Evolutionary conservation across 1,284 basidiomycete genomes (phyloP).

Genomic region (Ceratobasidium sp.): DNA sequence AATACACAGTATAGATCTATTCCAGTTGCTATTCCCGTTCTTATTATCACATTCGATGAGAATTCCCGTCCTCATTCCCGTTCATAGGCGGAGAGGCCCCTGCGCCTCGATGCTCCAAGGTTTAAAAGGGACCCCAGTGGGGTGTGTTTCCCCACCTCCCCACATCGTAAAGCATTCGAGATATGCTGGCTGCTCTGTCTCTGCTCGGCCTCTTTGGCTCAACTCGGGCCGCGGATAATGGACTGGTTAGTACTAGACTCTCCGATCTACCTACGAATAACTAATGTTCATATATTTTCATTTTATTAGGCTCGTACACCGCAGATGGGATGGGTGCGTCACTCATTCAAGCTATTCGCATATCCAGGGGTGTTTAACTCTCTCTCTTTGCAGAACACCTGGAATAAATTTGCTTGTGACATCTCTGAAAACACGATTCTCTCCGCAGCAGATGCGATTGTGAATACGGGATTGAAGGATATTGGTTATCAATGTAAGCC

Average conservation of each 20-base stretch:
- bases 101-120: background rate
- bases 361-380: background rate
- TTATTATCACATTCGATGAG: background rate
- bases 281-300: background rate
- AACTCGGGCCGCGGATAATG: slow-evolving; percentile 23
- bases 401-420: slow-evolving; percentile 48
- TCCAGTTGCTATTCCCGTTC: slow-evolving; percentile 27
- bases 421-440: slow-evolving; percentile 46
- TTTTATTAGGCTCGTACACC: slow-evolving; percentile 40
- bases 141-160: background rate
- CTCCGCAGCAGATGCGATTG: slow-evolving; percentile 42
- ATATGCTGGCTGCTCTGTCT: slow-evolving; percentile 13
- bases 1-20: background rate
- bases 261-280: background rate
- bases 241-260: slow-evolving; percentile 7
- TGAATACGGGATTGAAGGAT: slow-evolving; percentile 44
- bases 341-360: background rate
- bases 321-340: slow-evolving; percentile 42
- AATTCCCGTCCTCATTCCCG: too few species aligned
- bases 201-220: slow-evolving; percentile 9
- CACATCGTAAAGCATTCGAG: background rate
- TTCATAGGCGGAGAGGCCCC: background rate
- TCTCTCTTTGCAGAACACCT: slow-evolving; percentile 40
- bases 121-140: background rate
- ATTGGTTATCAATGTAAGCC: slow-evolving; percentile 44